A percentile compares a stretch with the other conserved stretches of the same genome.
These are phyloP conservation scores for Sugiyamaella marilandica DNA, from an alignment of 805 yeast species.

Conservation along the genomic window DNA sequence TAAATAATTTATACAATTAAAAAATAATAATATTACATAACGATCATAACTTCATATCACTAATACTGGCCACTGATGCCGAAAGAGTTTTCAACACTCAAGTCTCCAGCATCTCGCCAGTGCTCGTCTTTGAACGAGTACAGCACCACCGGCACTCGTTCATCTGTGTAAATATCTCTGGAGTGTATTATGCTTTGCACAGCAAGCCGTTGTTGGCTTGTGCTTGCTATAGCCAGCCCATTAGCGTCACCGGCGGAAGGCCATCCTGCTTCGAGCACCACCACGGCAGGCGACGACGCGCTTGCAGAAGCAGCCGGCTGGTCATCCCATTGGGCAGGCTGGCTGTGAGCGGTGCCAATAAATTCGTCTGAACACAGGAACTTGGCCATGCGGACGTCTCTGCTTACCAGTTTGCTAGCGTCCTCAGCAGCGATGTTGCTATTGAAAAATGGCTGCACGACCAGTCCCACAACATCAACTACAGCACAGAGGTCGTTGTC, in stretches of 20 bases:
- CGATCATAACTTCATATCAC: neutral
- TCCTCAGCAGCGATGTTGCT: conserved; percentile 48
- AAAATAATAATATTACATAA: too few relatives aligned
- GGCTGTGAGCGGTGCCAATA: conserved; percentile 20
- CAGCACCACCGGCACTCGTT: conserved; percentile 16
- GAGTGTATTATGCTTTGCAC: conserved; percentile 49
- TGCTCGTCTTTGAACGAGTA: conserved; percentile 21
- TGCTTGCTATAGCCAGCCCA: conserved; percentile 70
- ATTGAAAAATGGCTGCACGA: conserved; percentile 72
- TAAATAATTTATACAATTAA: too few relatives aligned
- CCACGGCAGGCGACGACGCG: conserved; percentile 35
- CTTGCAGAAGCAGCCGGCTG: neutral
- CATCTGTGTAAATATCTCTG: conserved; percentile 10
- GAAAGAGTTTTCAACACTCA: conserved; percentile 20
- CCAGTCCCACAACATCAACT: conserved; percentile 75
- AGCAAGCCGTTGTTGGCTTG: conserved; percentile 63
- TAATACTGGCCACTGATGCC: conserved; percentile 17
- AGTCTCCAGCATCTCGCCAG: conserved; percentile 24
- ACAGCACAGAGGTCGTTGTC: conserved; percentile 67
- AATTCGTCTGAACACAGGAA: conserved; percentile 44
- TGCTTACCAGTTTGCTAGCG: conserved; percentile 59
- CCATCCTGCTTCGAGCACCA: conserved; percentile 86
- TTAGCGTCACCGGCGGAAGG: conserved; percentile 69
- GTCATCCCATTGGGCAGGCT: neutral
- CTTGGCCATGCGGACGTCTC: conserved; percentile 52